Base-by-base conservation (phyloP, 257 asterid genomes). In the Solanum tarijense region DNA sequence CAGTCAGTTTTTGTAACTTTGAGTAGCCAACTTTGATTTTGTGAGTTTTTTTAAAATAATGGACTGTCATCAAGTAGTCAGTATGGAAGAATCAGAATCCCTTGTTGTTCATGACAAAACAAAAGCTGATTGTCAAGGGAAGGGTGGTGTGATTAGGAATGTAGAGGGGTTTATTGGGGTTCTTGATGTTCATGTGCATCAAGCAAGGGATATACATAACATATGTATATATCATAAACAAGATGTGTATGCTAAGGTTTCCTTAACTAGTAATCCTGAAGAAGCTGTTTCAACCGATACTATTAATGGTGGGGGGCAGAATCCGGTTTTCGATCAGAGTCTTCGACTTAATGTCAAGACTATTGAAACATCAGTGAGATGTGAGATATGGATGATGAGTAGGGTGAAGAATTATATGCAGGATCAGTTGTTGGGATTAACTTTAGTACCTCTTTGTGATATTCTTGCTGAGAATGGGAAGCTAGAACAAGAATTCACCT, bases 361-460 rank as follows among this genome's bases (percentile, higher is more conserved):
- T 16, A 91, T 90, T n/a, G 95, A 96, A 84, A 91, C 98, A 41
- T 95, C 98, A 16, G 95, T 97, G 27, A 96, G 95, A 83, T 97
- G 99, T 85, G 99, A 96, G 93, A 90, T 97, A 89, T 97, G 98
- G 98, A 97, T 97, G 99, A 94, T 96, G 32, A 97, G 99, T 90
- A 92, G 99, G 92, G 99, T 96, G 87, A 93, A 89, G 91, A 97
- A 97, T 88, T 97, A 97, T 90, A 90, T 96, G 9, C 95, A 97
- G 88, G 99, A 97, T 46, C 99, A 97, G 93, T 92, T 97, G 91
- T 94, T 97, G 9, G 99, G 99, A 7, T 95, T 96, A 84, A 94
- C 98, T 68, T 90, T 97, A 90, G 98, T 97, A 62, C 98, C 99
- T 18, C 52, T 97, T 2, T 96, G 98, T 85, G 98, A 97, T 83